Base-by-base conservation (phyloP, 78 protist genomes). In the Guillardia theta region DNA sequence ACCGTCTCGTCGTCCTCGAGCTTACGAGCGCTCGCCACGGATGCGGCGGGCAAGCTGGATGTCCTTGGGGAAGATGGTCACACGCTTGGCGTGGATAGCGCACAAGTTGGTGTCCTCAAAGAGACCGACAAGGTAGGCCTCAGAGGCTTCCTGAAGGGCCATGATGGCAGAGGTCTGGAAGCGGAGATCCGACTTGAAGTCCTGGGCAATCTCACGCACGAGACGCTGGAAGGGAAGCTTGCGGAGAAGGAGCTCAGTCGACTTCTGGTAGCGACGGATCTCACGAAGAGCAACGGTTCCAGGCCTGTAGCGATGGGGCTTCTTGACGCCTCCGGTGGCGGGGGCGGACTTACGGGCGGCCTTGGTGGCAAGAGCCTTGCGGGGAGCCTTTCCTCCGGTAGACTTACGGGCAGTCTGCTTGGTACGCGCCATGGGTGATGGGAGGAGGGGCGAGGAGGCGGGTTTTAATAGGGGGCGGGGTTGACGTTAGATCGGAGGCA, bases 11-110 rank as follows among this genome's bases (percentile, higher is more conserved):
- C n/a, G n/a, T n/a, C 27, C 27, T 1, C 39, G 70, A 1, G 70
- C 6, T 70, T 80, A 80, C 46, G 90, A 80, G 48, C 92, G 48
- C 96, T 98, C 98, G 70, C 99, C 99, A 78, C 98, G 96, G 95
- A 98, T 97, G 78, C 98, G 95, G 70, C 98, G 88, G 53, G 99
- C 98, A 41, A 98, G 97, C 95, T 97, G 98, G 76, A 97, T 95
- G 95, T 98, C 99, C 97, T 97, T 97, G 92, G 98, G 97, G 97
- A 98, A 96, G 96, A 98, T 96, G 83, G 98, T 98, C 43, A 97
- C 98, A 98, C 99, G 48, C 97, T 98, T 98, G 94, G 99, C 99
- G 80, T 97, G 99, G 96, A 98, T 94, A 6, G 98, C 98, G 95
- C 97, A 96, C 6, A 98, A 92, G 97, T 98, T 93, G 92, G 92